phyloP scores from a whole-genome alignment of 116 monocot genomes.

The Dioscorea cayenensis region DNA sequence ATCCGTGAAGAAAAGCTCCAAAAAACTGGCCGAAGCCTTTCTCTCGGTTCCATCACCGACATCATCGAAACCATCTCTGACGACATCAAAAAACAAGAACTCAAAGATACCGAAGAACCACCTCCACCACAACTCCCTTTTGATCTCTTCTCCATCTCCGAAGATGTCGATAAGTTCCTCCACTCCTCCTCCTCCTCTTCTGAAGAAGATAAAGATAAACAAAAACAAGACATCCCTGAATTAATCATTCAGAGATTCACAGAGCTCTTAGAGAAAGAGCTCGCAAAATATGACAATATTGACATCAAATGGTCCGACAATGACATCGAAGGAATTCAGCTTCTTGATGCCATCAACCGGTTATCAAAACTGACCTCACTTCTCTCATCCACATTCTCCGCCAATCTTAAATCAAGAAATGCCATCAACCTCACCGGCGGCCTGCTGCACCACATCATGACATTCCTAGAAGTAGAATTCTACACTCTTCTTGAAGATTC shows the following conservation, averaged over 20 bases:
- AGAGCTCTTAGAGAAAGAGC: slow-evolving; percentile 29
- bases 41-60: slow-evolving; percentile 24
- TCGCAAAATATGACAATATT: slow-evolving; percentile 25
- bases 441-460: slow-evolving; percentile 56
- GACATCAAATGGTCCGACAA: slow-evolving; percentile 20
- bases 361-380: slow-evolving; percentile 27
- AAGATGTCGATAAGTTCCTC: slow-evolving; percentile 58
- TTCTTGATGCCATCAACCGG: slow-evolving; percentile 36
- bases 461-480: slow-evolving; percentile 77
- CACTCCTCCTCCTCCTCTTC: too few species aligned
- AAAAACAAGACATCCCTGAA: slow-evolving; percentile 35
- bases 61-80: not conserved
- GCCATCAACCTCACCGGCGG: slow-evolving; percentile 23
- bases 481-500: slow-evolving; percentile 42
- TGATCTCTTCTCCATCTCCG: slow-evolving; percentile 26
- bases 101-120: not conserved
- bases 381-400: slow-evolving; percentile 4
- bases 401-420: slow-evolving; percentile 11
- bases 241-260: slow-evolving; percentile 28
- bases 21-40: slow-evolving; percentile 32
- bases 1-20: slow-evolving; percentile 33
- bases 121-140: not conserved
- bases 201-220: too few species aligned
- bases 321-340: not conserved
- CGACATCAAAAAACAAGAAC: not conserved